Base-by-base conservation (phyloP, 331 rosid genomes). In the Cydonia oblonga region DNA sequence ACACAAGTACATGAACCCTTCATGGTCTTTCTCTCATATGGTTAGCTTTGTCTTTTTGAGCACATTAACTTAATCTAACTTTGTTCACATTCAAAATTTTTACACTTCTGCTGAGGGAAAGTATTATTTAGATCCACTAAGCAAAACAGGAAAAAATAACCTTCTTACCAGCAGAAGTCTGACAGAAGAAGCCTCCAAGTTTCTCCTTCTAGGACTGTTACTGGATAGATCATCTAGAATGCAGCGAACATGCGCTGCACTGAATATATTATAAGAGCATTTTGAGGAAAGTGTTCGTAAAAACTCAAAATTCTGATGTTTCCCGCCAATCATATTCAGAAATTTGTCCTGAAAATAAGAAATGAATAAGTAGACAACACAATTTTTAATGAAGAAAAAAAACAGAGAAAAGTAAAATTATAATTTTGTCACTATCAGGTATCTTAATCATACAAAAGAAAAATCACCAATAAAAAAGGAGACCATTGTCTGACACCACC, bases 181-280 rank as follows among this genome's bases (percentile, higher is more conserved):
- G 79, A 81, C 57, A 75, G 92, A 83, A 75, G 91, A 83, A 80
- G 80, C 89, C 80, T 85, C 88, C 74, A 79, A 84, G 76, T 81
- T 72, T 76, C 79, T 83, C 53, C 49, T 74, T 81, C 70, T 84
- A 65, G 56, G 40, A 73, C 78, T 54, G 64, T 63, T 70, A 66
- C 84, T 66, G 62, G 82, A 79, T 72, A 91, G 84, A 81, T 75
- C 72, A 70, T 85, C 83, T 71, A 91, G 81, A 77, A 87, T 82
- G 57, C 78, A 86, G 66, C 64, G 62, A 69, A 89, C 79, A 65
- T 89, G 91, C 70, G 83, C 96, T 57, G 93, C 77, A 86, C 90
- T 80, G 84, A 95, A 95, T 84, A 88, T 83, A 76, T 84, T 91
- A 58, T 78, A 76, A 56, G 96, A 95, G 86, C 98, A 89, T 80